phyloP scores from a whole-genome alignment of 2,329 filamentous ascomycete genomes.

The Gaeumannomyces tritici region DNA sequence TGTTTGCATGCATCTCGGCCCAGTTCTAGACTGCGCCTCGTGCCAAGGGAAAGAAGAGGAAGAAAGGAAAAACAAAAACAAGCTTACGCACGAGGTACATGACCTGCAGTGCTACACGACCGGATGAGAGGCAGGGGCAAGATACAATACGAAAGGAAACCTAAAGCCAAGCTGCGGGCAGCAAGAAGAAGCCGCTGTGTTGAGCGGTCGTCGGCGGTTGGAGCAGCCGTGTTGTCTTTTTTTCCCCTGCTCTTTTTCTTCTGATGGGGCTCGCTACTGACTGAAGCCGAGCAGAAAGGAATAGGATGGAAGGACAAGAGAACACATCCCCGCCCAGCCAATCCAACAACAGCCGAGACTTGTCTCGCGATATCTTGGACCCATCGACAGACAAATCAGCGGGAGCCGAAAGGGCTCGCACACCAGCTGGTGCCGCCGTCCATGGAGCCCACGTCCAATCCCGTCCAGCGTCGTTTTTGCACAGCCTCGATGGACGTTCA shows the following conservation, averaged over 20 bases:
- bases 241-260: too few relatives aligned
- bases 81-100: not conserved
- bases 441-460: conserved; percentile 1
- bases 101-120: not conserved
- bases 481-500: not conserved
- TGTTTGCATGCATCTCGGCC: not conserved
- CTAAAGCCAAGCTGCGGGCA: not conserved
- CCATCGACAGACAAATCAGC: not conserved
- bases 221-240: not conserved
- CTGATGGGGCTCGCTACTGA: not conserved
- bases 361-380: not conserved
- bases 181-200: not conserved
- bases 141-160: not conserved
- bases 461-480: not conserved
- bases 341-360: not conserved
- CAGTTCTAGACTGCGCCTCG: not conserved
- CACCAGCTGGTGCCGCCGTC: not conserved
- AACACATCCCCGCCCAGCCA: not conserved
- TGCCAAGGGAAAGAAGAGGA: not conserved
- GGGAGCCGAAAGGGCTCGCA: not conserved
- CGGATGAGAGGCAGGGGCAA: not conserved
- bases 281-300: not conserved
- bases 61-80: not conserved
- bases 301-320: not conserved
- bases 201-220: not conserved